Percentiles rank a stretch among this genome's conserved stretches.
These are phyloP conservation scores for Cyclotella choctawhatcheeana DNA, from an alignment of 108 stramenopile species.

Conservation along the genomic window DNA sequence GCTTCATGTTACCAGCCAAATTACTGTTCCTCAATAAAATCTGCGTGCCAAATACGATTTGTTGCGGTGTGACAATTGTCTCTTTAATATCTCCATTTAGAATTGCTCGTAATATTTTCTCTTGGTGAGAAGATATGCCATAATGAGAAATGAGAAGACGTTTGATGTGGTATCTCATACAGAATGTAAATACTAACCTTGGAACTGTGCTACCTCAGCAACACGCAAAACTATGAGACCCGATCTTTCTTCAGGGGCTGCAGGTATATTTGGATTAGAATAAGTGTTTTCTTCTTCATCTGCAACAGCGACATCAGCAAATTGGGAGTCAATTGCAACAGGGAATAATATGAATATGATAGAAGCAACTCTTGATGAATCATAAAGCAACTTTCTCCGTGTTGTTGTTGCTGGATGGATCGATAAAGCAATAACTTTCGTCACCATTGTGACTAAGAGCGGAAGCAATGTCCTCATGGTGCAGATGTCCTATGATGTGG, in stretches of 20 bases:
- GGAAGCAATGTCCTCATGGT: too few species aligned
- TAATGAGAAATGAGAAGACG: too few species aligned
- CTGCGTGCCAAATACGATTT: constrained; percentile 71
- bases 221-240: constrained; percentile 69
- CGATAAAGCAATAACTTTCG: neutral
- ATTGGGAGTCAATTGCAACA: neutral
- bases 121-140: neutral
- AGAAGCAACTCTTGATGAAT: constrained; percentile 11
- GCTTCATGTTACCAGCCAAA: constrained; percentile 64
- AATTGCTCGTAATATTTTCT: constrained; percentile 69
- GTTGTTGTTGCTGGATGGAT: neutral
- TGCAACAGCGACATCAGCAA: constrained; percentile 12
- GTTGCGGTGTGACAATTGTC: constrained; percentile 59
- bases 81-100: constrained; percentile 55
- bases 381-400: constrained; percentile 8
- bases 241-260: constrained; percentile 40
- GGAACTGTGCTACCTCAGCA: constrained; percentile 73
- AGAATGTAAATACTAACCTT: constrained; percentile 27
- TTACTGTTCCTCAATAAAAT: constrained; percentile 67
- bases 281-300: constrained; percentile 34
- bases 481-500: too few species aligned
- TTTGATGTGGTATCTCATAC: too few species aligned
- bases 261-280: constrained; percentile 51
- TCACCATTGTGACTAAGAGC: neutral
- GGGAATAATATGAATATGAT: neutral